phyloP scores from a whole-genome alignment of 2,329 filamentous ascomycete species.

The Phaeosphaeria sp. region DNA sequence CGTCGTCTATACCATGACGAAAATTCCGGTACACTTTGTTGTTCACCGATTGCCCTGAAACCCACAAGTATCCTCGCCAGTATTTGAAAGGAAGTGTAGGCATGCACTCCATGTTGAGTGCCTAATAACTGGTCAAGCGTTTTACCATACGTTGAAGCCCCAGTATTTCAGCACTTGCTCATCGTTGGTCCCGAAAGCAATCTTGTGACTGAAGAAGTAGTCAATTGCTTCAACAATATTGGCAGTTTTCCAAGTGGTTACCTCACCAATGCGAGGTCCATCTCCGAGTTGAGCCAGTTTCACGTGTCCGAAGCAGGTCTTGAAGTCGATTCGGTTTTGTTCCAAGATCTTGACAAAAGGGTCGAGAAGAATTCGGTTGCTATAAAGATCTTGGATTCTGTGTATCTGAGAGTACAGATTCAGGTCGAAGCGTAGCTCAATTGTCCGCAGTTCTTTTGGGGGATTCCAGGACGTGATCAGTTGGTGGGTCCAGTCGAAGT shows the following conservation, averaged over 20 bases:
- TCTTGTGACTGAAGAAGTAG: not conserved
- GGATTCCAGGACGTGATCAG: not conserved
- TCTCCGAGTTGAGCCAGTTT: not conserved
- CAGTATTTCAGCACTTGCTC: not conserved
- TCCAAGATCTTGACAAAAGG: not conserved
- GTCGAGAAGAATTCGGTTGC: not conserved
- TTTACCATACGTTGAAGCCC: not conserved
- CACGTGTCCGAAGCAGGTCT: not conserved
- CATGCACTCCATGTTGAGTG: no score
- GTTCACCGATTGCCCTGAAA: no score
- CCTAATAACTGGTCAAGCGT: not conserved
- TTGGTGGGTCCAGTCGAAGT: no score
- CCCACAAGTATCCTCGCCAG: no score
- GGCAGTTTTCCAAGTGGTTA: not conserved
- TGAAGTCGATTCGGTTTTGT: not conserved
- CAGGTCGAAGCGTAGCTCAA: not conserved
- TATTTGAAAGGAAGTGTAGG: no score
- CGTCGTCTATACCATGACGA: no score
- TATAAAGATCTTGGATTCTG: not conserved
- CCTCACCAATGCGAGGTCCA: not conserved
- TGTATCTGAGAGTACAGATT: not conserved
- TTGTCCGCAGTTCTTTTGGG: not conserved
- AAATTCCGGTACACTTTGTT: no score
- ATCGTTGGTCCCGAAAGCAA: not conserved
- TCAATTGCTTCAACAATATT: not conserved